These are phyloP conservation scores for Lasiosphaeriaceae sp. DNA, from an alignment of 495 filamentous ascomycete genomes.

Conservation along the genomic window DNA sequence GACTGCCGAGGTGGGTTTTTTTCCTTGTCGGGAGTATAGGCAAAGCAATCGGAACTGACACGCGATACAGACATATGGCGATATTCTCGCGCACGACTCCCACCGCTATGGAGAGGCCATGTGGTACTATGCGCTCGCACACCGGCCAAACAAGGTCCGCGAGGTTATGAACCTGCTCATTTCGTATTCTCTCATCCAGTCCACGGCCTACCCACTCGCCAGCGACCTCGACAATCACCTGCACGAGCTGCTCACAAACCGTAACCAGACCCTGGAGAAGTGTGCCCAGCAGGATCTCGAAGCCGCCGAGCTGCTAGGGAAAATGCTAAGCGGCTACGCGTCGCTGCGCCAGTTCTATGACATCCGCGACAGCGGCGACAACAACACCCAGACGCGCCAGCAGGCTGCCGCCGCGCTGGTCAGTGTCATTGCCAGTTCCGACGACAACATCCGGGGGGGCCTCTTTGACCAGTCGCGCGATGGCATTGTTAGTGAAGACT, in stretches of 20 bases:
- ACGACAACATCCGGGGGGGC: constrained; percentile 84
- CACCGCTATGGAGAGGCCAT: constrained; percentile 76
- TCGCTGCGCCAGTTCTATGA: constrained; percentile 85
- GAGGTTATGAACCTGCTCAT: constrained; percentile 81
- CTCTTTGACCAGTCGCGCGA: constrained; percentile 74
- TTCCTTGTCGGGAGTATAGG: neutral
- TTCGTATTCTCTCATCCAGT: constrained; percentile 79
- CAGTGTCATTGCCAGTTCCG: constrained; percentile 75
- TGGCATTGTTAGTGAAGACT: constrained; percentile 79
- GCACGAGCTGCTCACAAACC: constrained; percentile 58
- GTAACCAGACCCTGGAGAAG: constrained; percentile 59
- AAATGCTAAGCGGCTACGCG: constrained; percentile 85
- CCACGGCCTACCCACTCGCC: constrained; percentile 66
- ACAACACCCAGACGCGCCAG: constrained; percentile 47
- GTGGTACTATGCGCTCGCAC: constrained; percentile 80
- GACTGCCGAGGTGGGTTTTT: constrained; percentile 65
- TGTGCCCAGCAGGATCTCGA: constrained; percentile 66
- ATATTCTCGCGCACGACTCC: constrained; percentile 59
- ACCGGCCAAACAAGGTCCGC: constrained; percentile 67
- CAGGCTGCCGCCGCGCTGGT: constrained; percentile 69
- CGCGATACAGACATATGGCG: constrained; percentile 64
- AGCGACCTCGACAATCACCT: constrained; percentile 67
- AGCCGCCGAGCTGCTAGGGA: constrained; percentile 74
- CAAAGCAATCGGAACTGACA: constrained; percentile 4
- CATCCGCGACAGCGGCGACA: constrained; percentile 56